These are phyloP conservation scores for Tephrocybe sp. DNA, from an alignment of 768 basidiomycete species.

Conservation along the genomic window DNA sequence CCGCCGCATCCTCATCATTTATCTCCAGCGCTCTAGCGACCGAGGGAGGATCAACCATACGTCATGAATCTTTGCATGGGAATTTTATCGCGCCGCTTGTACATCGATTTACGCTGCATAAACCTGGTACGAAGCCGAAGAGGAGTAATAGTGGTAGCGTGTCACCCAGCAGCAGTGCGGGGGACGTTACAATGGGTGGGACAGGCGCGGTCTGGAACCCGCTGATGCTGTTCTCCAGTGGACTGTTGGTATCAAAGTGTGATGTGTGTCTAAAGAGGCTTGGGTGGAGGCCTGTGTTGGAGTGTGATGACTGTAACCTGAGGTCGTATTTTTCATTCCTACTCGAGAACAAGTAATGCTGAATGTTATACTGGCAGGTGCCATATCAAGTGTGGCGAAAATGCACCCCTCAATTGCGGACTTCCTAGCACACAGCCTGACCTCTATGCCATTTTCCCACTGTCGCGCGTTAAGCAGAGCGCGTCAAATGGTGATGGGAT, in stretches of 20 bases:
- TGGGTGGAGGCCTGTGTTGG: slow-evolving; percentile 82
- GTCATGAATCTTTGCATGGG: slow-evolving; percentile 40
- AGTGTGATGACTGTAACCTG: slow-evolving; percentile 88
- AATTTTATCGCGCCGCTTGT: slow-evolving; percentile 51
- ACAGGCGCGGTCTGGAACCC: slow-evolving; percentile 63
- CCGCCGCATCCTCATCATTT: slow-evolving; percentile 53
- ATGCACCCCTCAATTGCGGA: slow-evolving; percentile 79
- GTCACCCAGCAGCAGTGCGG: slow-evolving; percentile 28
- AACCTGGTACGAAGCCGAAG: slow-evolving; percentile 68
- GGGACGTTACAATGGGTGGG: slow-evolving; percentile 32
- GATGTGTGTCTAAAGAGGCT: slow-evolving; percentile 81
- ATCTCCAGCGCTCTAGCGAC: slow-evolving; percentile 64
- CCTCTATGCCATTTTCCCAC: slow-evolving; percentile 33
- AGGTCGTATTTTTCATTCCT: slow-evolving; percentile 41
- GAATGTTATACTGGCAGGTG: slow-evolving; percentile 43
- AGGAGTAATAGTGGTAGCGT: slow-evolving; percentile 31
- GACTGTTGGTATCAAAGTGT: slow-evolving; percentile 72
- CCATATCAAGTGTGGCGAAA: slow-evolving; percentile 87
- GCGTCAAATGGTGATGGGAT: slow-evolving; percentile 29
- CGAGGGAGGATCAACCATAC: slow-evolving; percentile 73
- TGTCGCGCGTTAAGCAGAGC: slow-evolving; percentile 40
- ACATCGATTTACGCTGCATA: slow-evolving; percentile 86
- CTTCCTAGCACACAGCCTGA: slow-evolving; percentile 36
- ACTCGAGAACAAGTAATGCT: slow-evolving; percentile 1
- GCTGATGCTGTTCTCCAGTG: slow-evolving; percentile 74